phyloP scores from a whole-genome alignment of 1,284 basidiomycete species.

The Malassezia brasiliensis region DNA sequence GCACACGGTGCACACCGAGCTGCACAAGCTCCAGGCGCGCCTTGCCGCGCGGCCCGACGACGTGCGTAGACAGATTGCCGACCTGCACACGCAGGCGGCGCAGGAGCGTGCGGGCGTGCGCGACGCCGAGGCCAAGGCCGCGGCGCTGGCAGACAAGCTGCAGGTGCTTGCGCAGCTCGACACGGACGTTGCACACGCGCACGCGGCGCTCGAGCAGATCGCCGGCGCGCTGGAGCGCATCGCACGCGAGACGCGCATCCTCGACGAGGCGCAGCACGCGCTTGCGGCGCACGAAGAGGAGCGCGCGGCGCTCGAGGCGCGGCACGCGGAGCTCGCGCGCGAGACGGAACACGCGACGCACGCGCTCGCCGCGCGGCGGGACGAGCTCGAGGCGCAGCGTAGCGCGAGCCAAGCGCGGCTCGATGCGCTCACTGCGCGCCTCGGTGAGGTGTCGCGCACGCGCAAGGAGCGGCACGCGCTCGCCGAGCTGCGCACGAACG shows the following conservation, averaged over 20 bases:
- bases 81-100: constrained; percentile 55
- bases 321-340: constrained; percentile 11
- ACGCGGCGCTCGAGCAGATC: constrained; percentile 33
- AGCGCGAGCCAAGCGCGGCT: constrained; percentile 12
- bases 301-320: constrained; percentile 21
- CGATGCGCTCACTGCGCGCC: constrained; percentile 6
- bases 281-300: constrained; percentile 19
- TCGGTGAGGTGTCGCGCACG: constrained; percentile 9
- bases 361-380: constrained; percentile 6
- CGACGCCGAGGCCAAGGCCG: constrained; percentile 64
- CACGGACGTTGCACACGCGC: constrained; percentile 20
- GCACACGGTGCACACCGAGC: constrained; percentile 27
- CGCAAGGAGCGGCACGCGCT: constrained; percentile 16
- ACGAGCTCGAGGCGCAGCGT: constrained; percentile 28
- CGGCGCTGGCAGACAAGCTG: constrained; percentile 27
- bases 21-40: constrained; percentile 34
- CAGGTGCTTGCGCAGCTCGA: constrained; percentile 25
- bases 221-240: constrained; percentile 25
- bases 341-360: neutral
- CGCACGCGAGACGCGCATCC: constrained; percentile 6
- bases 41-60: constrained; percentile 30
- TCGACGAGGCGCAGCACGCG: constrained; percentile 18
- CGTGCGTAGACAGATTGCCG: constrained; percentile 25
- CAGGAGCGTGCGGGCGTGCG: constrained; percentile 62
- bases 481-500: constrained; percentile 4